Conservation (phyloP, 176 grass and related monocot genomes). For the Aegilops longissima region DNA sequence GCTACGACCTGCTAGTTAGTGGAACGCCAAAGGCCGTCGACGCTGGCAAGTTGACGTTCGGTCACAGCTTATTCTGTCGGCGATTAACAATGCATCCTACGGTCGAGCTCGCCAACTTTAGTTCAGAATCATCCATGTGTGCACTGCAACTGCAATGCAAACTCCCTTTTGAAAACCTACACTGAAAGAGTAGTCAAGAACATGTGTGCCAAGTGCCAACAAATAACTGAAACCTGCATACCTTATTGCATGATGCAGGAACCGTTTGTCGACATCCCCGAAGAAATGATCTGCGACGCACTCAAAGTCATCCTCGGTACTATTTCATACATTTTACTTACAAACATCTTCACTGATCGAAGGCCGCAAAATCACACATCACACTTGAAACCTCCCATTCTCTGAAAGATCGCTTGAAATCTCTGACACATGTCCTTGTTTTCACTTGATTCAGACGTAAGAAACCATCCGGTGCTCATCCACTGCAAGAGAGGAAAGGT, state of each 20-base stretch:
- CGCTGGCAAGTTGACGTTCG: neutral
- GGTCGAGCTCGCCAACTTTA: constrained; percentile 18
- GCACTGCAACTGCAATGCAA: neutral
- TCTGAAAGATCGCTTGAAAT: too few relatives aligned
- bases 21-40: neutral
- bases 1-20: neutral
- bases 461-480: constrained; percentile 87
- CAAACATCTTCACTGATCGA: neutral
- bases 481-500: constrained; percentile 95
- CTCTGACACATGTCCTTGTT: too few relatives aligned
- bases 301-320: constrained; percentile 83
- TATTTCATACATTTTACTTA: neutral
- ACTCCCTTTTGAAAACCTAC: neutral
- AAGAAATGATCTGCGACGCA: constrained; percentile 74
- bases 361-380: neutral
- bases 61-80: neutral
- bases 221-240: neutral
- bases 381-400: too few relatives aligned
- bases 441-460: constrained; percentile 45
- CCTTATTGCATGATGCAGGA: constrained; percentile 41
- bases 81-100: neutral
- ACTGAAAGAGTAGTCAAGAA: too few relatives aligned
- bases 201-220: neutral
- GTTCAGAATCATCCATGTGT: neutral
- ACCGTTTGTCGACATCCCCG: constrained; percentile 63